These are phyloP conservation scores for Phaeophleospora eucalypticola DNA, from an alignment of 2,329 filamentous ascomycete species.

Conservation along the genomic window DNA sequence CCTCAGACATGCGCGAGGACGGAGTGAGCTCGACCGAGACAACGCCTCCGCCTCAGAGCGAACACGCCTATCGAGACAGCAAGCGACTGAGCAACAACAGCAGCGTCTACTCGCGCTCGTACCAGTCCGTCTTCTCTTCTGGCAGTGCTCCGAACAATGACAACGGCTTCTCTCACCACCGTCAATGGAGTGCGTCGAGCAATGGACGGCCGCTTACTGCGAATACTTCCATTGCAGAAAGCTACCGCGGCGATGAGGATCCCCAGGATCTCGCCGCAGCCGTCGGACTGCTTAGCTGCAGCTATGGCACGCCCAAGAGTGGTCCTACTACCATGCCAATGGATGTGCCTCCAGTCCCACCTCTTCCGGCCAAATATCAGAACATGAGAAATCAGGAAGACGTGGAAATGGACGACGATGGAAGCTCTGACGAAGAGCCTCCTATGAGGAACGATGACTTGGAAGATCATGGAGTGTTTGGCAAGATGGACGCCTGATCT, in stretches of 20 bases:
- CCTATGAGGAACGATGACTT: conserved; percentile 69
- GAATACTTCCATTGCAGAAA: conserved; percentile 54
- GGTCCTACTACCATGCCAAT: conserved; percentile 59
- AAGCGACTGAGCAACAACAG: conserved; percentile 49
- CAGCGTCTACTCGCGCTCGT: conserved; percentile 64
- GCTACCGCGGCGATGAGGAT: conserved; percentile 70
- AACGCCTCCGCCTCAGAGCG: conserved; percentile 77
- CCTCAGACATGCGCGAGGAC: conserved; percentile 69
- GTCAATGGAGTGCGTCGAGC: conserved; percentile 64
- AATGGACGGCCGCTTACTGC: conserved; percentile 76
- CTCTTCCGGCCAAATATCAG: conserved; percentile 75
- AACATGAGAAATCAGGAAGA: conserved; percentile 39
- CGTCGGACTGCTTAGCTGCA: conserved; percentile 85
- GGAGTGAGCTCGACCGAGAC: conserved; percentile 83
- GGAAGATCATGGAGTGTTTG: conserved; percentile 85
- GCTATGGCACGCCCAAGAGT: conserved; percentile 74
- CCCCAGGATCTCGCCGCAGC: conserved; percentile 86
- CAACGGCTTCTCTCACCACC: conserved; percentile 54
- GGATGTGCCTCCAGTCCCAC: conserved; percentile 82
- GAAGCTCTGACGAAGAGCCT: conserved; percentile 41
- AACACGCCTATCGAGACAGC: conserved; percentile 49
- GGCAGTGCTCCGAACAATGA: conserved; percentile 54
- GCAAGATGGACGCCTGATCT: conserved; percentile 80
- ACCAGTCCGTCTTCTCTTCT: conserved; percentile 66
- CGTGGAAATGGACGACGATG: conserved; percentile 54